These are phyloP conservation scores for Endocalyx cinctus DNA, from an alignment of 2,329 filamentous ascomycete species.

Conservation along the genomic window DNA sequence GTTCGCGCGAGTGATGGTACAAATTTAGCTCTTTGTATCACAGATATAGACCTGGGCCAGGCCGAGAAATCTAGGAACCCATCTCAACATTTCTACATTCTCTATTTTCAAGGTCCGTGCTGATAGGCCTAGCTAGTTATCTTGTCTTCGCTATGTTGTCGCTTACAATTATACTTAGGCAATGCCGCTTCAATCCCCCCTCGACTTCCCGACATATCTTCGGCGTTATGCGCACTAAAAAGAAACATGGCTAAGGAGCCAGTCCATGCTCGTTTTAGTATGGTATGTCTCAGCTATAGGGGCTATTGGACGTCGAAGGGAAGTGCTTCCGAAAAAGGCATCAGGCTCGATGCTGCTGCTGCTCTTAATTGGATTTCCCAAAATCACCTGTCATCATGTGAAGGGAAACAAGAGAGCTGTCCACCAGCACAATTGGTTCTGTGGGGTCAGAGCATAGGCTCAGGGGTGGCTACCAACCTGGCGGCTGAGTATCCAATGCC, in stretches of 20 bases:
- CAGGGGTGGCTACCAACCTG: constrained; percentile 64
- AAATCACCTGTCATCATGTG: too few species aligned
- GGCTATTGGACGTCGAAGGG: constrained; percentile 77
- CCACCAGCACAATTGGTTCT: constrained; percentile 44
- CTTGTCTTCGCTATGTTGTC: constrained; percentile 4
- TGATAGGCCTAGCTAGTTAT: constrained; percentile 14
- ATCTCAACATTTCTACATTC: constrained; percentile 43
- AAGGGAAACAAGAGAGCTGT: constrained; percentile 10
- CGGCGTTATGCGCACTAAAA: constrained; percentile 42
- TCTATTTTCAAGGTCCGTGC: constrained; percentile 51
- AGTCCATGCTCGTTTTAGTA: constrained; percentile 33
- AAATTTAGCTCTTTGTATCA: constrained; percentile 55
- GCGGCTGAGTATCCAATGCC: constrained; percentile 37
- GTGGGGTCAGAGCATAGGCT: constrained; percentile 76
- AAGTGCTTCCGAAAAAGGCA: constrained; percentile 63
- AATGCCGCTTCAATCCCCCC: constrained; percentile 57
- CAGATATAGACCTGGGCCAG: constrained; percentile 31
- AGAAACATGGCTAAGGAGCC: constrained; percentile 29
- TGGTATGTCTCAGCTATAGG: constrained; percentile 58
- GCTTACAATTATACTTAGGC: constrained; percentile 34
- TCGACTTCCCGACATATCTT: constrained; percentile 52
- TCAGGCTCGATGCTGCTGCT: constrained; percentile 63
- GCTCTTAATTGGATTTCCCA: constrained; percentile 57
- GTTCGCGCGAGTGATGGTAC: constrained; percentile 62
- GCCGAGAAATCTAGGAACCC: constrained; percentile 7